Evolutionary conservation across 768 basidiomycete species (phyloP), one percentile per base, ranked within the genome.

Genomic region (Amanita rimosa): DNA sequence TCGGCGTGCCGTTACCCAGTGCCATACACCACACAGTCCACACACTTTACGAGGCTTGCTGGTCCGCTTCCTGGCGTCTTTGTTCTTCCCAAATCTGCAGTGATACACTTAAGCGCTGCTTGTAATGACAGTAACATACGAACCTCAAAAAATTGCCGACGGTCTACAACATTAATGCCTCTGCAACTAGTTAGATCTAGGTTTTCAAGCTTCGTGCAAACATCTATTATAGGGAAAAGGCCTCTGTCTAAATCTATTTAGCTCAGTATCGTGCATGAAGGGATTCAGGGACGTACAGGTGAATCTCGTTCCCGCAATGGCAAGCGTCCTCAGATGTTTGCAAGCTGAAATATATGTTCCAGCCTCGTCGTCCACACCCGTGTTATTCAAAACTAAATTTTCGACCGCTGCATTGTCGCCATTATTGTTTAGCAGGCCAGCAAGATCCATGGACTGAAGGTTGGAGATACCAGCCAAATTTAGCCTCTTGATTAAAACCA

Each of bases 61-160:
- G 5, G 13, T 22, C 40, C 14, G 40, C 9, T 11, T 42, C 13
- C 38, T 10, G 33, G 36, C 17, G 51, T 37, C 48, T 52, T 19
- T 54, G 52, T 44, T 63, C 58, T 54, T 61, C 56, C 67, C 65
- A 63, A 42, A 64, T 57, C 66, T 67, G 51, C 47, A 54, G 54
- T 44, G 43, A 39, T 7, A 37, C n/a, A n/a, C 26, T 38, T 36
- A 13, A 7, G 5, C 14, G 14, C 38, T 35, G 10, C 11, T 17
- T n/a, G 24, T 36, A 36, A 26, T 27, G 14, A 27, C 21, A 9
- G 16, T 0, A 38, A 29, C 26, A 24, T 22, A 52, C 62, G 13
- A 39, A 73, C 83, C 67, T 85, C 79, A 55, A 86, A 86, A 55
- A 86, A 79, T 6, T 72, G 72, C 11, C 84, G 70, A 21, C 83